Evolutionary conservation across 768 basidiomycete species (phyloP).

Genomic region (Amanita exitialis): DNA sequence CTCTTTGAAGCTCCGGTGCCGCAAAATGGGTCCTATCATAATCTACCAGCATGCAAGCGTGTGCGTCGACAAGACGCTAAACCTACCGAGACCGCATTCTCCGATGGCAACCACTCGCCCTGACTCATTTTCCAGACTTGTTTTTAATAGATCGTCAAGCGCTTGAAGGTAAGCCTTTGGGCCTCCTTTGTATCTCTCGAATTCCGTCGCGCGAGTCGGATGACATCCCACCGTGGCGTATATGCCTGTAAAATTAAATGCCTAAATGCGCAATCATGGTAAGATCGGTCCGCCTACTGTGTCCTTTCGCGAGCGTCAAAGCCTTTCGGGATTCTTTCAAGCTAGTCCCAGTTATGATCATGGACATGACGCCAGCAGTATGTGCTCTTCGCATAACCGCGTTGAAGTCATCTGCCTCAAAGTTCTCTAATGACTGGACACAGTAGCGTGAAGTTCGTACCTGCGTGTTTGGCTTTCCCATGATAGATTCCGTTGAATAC

Average conservation of each 20-base stretch:
- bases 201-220: constrained; percentile 65
- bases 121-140: constrained; percentile 31
- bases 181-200: constrained; percentile 46
- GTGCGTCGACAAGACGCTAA: background rate
- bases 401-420: constrained; percentile 47
- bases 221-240: constrained; percentile 76
- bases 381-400: constrained; percentile 45
- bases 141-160: constrained; percentile 42
- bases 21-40: constrained; percentile 71
- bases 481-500: constrained; percentile 44
- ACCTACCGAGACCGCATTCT: constrained; percentile 68
- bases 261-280: background rate
- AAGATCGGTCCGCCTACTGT: constrained; percentile 26
- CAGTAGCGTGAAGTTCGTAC: constrained; percentile 15
- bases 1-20: constrained; percentile 44
- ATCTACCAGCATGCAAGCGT: constrained; percentile 28
- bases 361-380: constrained; percentile 51
- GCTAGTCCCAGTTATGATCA: constrained; percentile 73
- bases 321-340: constrained; percentile 54
- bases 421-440: background rate
- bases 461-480: constrained; percentile 39
- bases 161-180: constrained; percentile 50
- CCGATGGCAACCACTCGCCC: constrained; percentile 66
- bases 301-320: constrained; percentile 45
- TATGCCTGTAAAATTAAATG: constrained; percentile 35